Conservation (phyloP, 225 moss, liverwort and hornwort species). For the Asterella californica region DNA sequence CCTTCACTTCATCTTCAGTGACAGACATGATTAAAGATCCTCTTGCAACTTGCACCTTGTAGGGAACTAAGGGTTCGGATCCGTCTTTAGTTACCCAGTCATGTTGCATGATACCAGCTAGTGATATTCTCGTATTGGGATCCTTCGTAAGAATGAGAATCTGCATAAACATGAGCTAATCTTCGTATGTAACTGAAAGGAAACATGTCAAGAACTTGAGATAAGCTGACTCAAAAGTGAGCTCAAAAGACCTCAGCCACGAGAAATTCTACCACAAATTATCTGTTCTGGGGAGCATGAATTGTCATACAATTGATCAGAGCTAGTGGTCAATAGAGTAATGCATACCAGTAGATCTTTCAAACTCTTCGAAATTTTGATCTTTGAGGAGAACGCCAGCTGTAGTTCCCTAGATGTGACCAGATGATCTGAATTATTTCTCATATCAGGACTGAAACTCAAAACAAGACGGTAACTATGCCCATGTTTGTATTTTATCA, state of each 20-base stretch:
- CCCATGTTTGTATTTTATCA: not conserved
- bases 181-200: no score
- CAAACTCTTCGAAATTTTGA: constrained; percentile 41
- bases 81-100: constrained; percentile 44
- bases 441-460: constrained; percentile 16
- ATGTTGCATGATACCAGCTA: constrained; percentile 52
- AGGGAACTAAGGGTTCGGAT: constrained; percentile 37
- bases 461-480: not conserved
- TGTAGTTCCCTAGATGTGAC: constrained; percentile 54
- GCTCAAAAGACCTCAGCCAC: not conserved
- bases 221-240: no score
- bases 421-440: constrained; percentile 42
- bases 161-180: no score
- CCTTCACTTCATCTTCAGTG: constrained; percentile 48
- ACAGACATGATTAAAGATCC: constrained; percentile 21
- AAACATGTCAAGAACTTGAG: no score
- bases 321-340: not conserved
- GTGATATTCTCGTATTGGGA: constrained; percentile 44
- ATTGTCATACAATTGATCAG: not conserved
- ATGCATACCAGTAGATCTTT: constrained; percentile 44
- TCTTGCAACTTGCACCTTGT: constrained; percentile 30
- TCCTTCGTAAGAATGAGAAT: constrained; percentile 49
- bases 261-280: not conserved
- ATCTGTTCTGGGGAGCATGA: not conserved
- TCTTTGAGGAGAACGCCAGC: constrained; percentile 46